A percentile compares a stretch with the other conserved stretches of the same genome.
phyloP scores from a whole-genome alignment of 202 grass and related monocot genomes.

The Carex sylvatica region DNA sequence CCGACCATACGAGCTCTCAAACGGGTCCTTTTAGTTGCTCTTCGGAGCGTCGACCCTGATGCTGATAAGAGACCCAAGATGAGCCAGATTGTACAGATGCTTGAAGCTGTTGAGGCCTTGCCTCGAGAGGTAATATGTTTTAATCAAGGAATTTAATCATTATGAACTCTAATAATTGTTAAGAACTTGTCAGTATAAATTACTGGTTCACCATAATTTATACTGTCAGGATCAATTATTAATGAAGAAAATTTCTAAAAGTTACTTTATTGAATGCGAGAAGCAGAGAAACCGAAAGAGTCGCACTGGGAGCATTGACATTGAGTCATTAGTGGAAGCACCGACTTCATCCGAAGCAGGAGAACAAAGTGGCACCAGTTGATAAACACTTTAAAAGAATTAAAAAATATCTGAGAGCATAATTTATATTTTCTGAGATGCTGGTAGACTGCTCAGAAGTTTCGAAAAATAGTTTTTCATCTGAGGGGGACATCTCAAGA shows the following conservation, averaged over 20 bases:
- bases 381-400: slow-evolving; percentile 1
- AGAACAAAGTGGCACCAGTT: slow-evolving; percentile 22
- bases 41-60: slow-evolving; percentile 92
- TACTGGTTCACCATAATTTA: neutral
- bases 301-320: slow-evolving; percentile 61
- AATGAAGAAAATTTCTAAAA: slow-evolving; percentile 1
- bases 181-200: neutral
- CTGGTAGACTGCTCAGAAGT: neutral
- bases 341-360: slow-evolving; percentile 20
- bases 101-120: slow-evolving; percentile 72
- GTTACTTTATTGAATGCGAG: slow-evolving; percentile 33
- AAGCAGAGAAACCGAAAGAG: slow-evolving; percentile 58
- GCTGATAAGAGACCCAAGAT: slow-evolving; percentile 94
- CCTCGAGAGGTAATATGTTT: slow-evolving; percentile 48
- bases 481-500: neutral
- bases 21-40: slow-evolving; percentile 75
- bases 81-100: slow-evolving; percentile 96
- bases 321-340: slow-evolving; percentile 43
- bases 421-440: slow-evolving; percentile 5
- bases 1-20: slow-evolving; percentile 78
- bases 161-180: neutral
- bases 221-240: too few species aligned
- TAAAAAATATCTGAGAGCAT: neutral
- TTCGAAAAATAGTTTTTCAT: neutral
- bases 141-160: neutral